Conservation (phyloP, 106 monocot species). For the Dioscorea dumetorum region DNA sequence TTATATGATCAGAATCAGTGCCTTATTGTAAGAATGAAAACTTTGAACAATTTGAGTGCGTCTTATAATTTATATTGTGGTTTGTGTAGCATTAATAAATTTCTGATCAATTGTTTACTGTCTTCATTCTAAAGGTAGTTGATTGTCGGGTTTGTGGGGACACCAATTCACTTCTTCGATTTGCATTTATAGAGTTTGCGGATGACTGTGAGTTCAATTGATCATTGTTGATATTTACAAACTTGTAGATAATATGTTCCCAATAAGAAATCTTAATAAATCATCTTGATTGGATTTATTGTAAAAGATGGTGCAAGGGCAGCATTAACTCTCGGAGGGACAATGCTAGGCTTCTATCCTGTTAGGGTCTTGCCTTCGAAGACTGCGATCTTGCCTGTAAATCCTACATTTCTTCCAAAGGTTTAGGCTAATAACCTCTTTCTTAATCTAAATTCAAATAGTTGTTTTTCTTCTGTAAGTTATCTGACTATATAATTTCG, state of each 20-base stretch:
- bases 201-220: conserved; percentile 28
- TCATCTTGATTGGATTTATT: not conserved
- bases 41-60: no score
- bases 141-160: conserved; percentile 51
- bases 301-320: conserved; percentile 26
- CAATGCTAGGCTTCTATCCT: conserved; percentile 39
- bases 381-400: conserved; percentile 49
- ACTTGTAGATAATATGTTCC: not conserved
- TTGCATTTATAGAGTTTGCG: conserved; percentile 46
- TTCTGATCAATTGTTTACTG: no score
- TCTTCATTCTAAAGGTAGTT: conserved; percentile 16
- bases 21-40: no score
- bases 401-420: conserved; percentile 41
- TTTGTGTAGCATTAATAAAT: no score
- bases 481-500: no score
- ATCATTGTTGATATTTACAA: not conserved
- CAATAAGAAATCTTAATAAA: not conserved
- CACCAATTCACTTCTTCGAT: conserved; percentile 32
- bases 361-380: conserved; percentile 48
- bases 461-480: conserved; percentile 1
- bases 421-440: conserved; percentile 8
- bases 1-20: no score
- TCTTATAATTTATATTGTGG: no score
- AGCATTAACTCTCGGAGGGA: conserved; percentile 34
- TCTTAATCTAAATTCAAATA: not conserved